Evolutionary conservation across 805 yeast genomes (phyloP).

Genomic region (Isabelozyma gotoi): DNA sequence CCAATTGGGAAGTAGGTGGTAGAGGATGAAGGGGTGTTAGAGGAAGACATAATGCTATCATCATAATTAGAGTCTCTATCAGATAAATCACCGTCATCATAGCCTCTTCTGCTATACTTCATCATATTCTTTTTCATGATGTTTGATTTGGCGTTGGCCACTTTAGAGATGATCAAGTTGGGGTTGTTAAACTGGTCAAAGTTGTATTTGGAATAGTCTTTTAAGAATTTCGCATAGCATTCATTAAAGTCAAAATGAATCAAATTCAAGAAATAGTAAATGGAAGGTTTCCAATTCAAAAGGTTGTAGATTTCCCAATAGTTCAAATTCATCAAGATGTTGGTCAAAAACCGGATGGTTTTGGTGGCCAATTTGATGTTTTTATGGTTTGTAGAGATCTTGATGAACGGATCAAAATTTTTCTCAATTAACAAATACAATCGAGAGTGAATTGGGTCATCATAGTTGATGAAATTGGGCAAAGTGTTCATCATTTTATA

Average conservation of each 20-base stretch:
- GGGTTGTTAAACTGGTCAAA: constrained; percentile 13
- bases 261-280: constrained; percentile 38
- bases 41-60: background rate
- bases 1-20: constrained; percentile 9
- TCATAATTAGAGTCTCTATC: background rate
- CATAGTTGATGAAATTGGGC: constrained; percentile 15
- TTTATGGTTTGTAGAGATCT: constrained; percentile 28
- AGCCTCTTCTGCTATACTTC: constrained; percentile 1
- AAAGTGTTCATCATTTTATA: constrained; percentile 21
- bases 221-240: constrained; percentile 34
- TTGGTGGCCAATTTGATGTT: constrained; percentile 31
- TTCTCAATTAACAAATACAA: constrained; percentile 34
- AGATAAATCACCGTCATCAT: background rate
- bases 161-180: constrained; percentile 11
- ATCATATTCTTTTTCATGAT: constrained; percentile 6
- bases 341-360: constrained; percentile 37
- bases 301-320: constrained; percentile 47
- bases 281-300: constrained; percentile 41
- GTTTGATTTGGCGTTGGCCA: constrained; percentile 10
- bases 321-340: constrained; percentile 34
- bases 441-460: constrained; percentile 29
- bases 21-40: constrained; percentile 10
- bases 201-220: constrained; percentile 30
- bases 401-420: constrained; percentile 39
- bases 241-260: constrained; percentile 40